Conservation (phyloP, 108 stramenopile species). For the Chaetoceros muelleri region DNA sequence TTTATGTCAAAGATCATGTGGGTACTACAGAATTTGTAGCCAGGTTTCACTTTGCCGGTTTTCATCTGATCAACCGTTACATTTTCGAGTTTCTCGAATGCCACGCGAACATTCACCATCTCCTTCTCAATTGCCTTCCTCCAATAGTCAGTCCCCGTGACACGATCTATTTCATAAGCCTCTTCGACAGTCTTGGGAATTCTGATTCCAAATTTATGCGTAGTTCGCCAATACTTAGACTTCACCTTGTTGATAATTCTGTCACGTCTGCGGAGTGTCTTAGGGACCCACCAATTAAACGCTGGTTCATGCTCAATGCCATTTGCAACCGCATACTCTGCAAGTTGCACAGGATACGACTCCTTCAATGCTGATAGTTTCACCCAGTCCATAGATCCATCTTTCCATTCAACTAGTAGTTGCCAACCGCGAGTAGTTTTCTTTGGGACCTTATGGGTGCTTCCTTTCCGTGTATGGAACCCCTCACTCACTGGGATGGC, state of each 20-base stretch:
- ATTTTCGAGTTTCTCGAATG: slow-evolving; percentile 5
- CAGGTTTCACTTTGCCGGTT: neutral
- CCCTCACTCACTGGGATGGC: slow-evolving; percentile 10
- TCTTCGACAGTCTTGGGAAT: slow-evolving; percentile 13
- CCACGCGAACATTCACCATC: slow-evolving; percentile 10
- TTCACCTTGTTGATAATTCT: slow-evolving; percentile 18
- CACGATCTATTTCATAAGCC: slow-evolving; percentile 8
- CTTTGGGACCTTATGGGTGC: no score
- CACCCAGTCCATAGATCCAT: slow-evolving; percentile 21
- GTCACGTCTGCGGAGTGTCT: neutral
- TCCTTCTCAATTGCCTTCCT: slow-evolving; percentile 18
- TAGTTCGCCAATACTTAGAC: slow-evolving; percentile 20
- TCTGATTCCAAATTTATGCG: slow-evolving; percentile 14
- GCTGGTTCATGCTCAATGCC: slow-evolving; percentile 12
- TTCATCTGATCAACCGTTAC: slow-evolving; percentile 7
- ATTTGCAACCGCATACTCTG: slow-evolving; percentile 16
- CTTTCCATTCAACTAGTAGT: no score
- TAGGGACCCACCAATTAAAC: slow-evolving; percentile 14
- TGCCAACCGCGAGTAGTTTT: slow-evolving; percentile 20
- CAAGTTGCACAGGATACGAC: slow-evolving; percentile 14
- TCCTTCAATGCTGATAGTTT: slow-evolving; percentile 19
- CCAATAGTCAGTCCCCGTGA: slow-evolving; percentile 16
- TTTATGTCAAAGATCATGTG: slow-evolving; percentile 44
- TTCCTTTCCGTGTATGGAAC: neutral
- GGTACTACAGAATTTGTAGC: slow-evolving; percentile 10